phyloP scores from a whole-genome alignment of 1,284 basidiomycete species.

The Pseudomicrostroma phylloplanum region DNA sequence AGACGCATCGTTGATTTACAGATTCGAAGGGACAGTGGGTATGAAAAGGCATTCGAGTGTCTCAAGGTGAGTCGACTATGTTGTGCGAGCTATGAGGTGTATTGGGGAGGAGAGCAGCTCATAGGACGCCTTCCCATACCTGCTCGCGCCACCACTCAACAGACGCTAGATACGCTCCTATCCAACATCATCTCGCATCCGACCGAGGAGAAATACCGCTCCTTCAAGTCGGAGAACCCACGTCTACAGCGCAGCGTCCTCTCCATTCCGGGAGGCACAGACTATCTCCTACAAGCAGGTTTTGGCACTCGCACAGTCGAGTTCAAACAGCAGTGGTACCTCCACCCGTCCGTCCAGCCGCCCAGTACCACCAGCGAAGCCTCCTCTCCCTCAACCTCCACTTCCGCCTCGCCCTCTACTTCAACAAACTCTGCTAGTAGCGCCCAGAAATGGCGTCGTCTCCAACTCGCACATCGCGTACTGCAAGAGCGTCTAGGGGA shows the following conservation, averaged over 20 bases:
- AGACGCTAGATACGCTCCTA: background rate
- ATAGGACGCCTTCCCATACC: background rate
- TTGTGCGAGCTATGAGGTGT: background rate
- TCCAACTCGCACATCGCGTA: background rate
- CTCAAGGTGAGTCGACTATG: background rate
- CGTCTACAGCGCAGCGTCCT: background rate
- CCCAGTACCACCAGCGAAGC: no score
- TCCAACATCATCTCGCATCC: background rate
- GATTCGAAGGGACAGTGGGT: background rate
- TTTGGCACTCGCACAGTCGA: slow-evolving; percentile 1
- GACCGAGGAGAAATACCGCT: slow-evolving; percentile 1
- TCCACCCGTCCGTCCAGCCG: background rate
- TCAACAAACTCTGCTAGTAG: background rate
- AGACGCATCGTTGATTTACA: background rate
- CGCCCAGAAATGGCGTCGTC: background rate
- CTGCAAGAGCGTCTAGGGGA: slow-evolving; percentile 2
- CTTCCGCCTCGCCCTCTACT: no score
- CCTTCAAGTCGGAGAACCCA: background rate
- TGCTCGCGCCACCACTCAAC: background rate
- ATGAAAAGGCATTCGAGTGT: slow-evolving; percentile 4
- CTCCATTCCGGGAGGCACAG: background rate
- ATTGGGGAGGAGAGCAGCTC: background rate
- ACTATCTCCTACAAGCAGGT: background rate
- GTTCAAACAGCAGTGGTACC: slow-evolving; percentile 1
- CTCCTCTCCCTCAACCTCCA: no score